phyloP scores from a whole-genome alignment of 2,329 filamentous ascomycete genomes.

The Fusarium udum region DNA sequence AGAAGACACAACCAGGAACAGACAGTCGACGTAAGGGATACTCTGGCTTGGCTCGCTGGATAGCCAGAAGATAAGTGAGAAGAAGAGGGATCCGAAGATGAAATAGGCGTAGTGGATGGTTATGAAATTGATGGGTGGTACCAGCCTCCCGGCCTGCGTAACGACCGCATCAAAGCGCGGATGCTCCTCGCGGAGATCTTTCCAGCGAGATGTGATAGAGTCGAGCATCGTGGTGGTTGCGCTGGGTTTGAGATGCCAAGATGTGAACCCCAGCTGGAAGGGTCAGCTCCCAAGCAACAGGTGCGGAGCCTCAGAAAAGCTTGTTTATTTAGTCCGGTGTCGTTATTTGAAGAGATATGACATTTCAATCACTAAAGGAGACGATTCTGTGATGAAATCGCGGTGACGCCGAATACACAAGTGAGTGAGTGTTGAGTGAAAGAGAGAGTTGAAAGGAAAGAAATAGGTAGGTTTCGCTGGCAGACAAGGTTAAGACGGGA shows the following conservation, averaged over 20 bases:
- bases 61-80: conserved; percentile 69
- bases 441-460: background rate
- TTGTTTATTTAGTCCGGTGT: background rate
- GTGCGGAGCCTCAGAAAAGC: conserved; percentile 12
- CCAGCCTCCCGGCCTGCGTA: background rate
- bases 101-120: conserved; percentile 76
- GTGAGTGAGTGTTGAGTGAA: background rate
- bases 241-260: conserved; percentile 21
- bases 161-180: conserved; percentile 17
- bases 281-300: conserved; percentile 17
- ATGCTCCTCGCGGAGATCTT: conserved; percentile 36
- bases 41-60: conserved; percentile 60
- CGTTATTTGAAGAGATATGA: conserved; percentile 27
- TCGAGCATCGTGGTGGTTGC: conserved; percentile 31
- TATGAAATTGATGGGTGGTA: conserved; percentile 67
- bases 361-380: conserved; percentile 17
- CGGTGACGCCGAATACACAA: background rate
- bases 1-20: conserved; percentile 73
- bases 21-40: conserved; percentile 69
- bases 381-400: background rate
- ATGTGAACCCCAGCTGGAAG: conserved; percentile 4
- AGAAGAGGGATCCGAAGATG: conserved; percentile 62
- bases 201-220: conserved; percentile 34
- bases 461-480: background rate
- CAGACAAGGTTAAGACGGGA: background rate